Base-by-base conservation (phyloP, 352 stramenopile species). In the Globisporangium echinulatum region DNA sequence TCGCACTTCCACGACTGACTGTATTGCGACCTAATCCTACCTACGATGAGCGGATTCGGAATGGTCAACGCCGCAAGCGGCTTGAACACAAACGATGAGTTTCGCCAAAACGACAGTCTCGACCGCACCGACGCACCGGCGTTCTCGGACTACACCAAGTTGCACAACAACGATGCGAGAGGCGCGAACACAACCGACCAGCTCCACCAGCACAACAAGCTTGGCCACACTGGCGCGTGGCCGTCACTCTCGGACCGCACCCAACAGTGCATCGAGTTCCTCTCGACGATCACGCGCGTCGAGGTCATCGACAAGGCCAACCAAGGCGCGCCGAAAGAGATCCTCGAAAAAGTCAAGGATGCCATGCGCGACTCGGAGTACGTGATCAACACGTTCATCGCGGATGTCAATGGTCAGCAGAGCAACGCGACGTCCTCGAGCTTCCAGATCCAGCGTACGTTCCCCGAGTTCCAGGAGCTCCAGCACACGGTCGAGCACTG, bases 391-490 rank as follows among this genome's bases (percentile, higher is more conserved):
- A 46, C 53, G 33, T 11, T 54, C 15, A 1, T 60, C 49, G 37
- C 7, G 9, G 49, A 44, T 33, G 8, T 49, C 40, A 25, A 40
- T 39, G 46, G 13, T 19, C 6, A 17, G 33, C 39, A 61, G 48
- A 37, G n/a, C 38, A 25, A 47, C 38, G 40, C 39, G 9, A 10
- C 19, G 38, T 33, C 39, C 3, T 25, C 49, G 40, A 56, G 56
- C 25, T 62, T 62, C 56, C 56, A 62, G 56, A 62, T 62, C 49
- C 38, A 56, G 40, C 56, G 56, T 19, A 56, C 56, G 39, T 33
- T 50, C 38, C 42, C 51, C n/a, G 56, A 62, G 48, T 62, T 62
- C 56, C 56, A 62, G 25, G 48, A 55, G 19, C 39, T 62, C 17
- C 48, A 56, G 9, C 49, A 52, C 40, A 19, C 51, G 15, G 19